These are phyloP conservation scores for Lotmaria passim DNA, from an alignment of 208 protist genomes.

Conservation along the genomic window DNA sequence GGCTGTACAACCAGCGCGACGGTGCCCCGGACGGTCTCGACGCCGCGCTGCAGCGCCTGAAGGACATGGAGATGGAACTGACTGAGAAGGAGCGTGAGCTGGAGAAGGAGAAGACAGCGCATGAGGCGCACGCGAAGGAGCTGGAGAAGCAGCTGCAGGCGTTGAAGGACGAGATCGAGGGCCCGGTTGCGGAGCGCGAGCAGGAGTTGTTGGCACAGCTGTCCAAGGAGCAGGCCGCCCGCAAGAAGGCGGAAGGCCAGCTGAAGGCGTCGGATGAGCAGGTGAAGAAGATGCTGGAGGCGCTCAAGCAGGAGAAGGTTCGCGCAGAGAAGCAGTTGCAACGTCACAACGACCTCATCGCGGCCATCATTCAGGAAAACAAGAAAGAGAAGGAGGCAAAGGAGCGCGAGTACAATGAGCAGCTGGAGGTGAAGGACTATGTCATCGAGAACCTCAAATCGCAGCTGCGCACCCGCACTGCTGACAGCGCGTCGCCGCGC, in stretches of 20 bases:
- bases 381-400: slow-evolving; percentile 88
- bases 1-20: slow-evolving; percentile 74
- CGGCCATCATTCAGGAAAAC: slow-evolving; percentile 84
- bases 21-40: slow-evolving; percentile 61
- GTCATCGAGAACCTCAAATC: slow-evolving; percentile 80
- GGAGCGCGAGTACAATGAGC: slow-evolving; percentile 84
- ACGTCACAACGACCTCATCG: slow-evolving; percentile 81
- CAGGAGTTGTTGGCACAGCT: slow-evolving; percentile 49
- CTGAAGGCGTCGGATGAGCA: slow-evolving; percentile 54
- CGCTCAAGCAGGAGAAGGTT: slow-evolving; percentile 67
- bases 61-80: slow-evolving; percentile 65
- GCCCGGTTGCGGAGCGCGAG: slow-evolving; percentile 50
- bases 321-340: slow-evolving; percentile 63
- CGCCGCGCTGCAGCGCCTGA: slow-evolving; percentile 59
- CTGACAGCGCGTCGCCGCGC: slow-evolving; percentile 45
- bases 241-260: slow-evolving; percentile 46
- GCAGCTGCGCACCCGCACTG: slow-evolving; percentile 57
- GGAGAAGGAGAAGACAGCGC: slow-evolving; percentile 50
- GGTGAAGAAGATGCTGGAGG: slow-evolving; percentile 60
- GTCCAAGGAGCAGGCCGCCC: slow-evolving; percentile 46
- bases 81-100: slow-evolving; percentile 48
- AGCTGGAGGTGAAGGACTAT: slow-evolving; percentile 79
- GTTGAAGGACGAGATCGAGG: slow-evolving; percentile 34
- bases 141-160: slow-evolving; percentile 52
- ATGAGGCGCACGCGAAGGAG: slow-evolving; percentile 30